phyloP scores from a whole-genome alignment of 768 basidiomycete species.

The Phaeotremella skinneri region DNA sequence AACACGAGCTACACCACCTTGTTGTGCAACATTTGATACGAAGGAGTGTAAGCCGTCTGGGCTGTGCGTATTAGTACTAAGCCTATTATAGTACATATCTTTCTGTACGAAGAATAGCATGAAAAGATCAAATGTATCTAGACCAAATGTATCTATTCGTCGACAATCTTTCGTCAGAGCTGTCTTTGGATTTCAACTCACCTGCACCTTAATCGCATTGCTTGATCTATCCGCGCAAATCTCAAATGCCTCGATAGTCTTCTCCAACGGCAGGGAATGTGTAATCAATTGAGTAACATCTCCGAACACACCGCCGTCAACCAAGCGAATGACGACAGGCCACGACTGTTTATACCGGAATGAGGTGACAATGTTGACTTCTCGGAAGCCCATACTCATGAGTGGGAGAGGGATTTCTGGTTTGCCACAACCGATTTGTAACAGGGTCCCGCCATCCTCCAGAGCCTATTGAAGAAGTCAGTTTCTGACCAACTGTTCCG shows the following conservation, averaged over 20 bases:
- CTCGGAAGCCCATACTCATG: constrained; percentile 34
- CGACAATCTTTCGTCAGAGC: no score
- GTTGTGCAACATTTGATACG: no score
- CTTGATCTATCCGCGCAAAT: constrained; percentile 32
- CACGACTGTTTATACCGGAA: constrained; percentile 36
- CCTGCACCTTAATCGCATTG: constrained; percentile 46
- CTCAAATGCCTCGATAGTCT: constrained; percentile 34
- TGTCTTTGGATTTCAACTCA: no score
- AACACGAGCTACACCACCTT: no score
- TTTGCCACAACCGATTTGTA: constrained; percentile 35
- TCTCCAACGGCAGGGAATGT: constrained; percentile 30
- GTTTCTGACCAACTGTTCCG: not conserved
- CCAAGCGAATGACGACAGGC: constrained; percentile 33
- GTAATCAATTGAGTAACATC: constrained; percentile 34
- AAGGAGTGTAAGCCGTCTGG: no score
- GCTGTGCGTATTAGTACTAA: no score
- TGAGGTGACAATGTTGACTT: constrained; percentile 33
- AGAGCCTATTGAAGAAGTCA: constrained; percentile 19
- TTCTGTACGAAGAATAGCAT: not conserved
- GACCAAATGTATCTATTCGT: not conserved
- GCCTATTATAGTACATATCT: no score
- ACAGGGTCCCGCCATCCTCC: constrained; percentile 32
- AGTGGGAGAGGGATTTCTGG: constrained; percentile 30
- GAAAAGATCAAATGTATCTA: not conserved
- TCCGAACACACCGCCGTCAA: constrained; percentile 19